Evolutionary conservation across 345 rosid genomes (phyloP), one percentile per base, ranked within the genome.

Genomic region (Cardamine resedifolia): DNA sequence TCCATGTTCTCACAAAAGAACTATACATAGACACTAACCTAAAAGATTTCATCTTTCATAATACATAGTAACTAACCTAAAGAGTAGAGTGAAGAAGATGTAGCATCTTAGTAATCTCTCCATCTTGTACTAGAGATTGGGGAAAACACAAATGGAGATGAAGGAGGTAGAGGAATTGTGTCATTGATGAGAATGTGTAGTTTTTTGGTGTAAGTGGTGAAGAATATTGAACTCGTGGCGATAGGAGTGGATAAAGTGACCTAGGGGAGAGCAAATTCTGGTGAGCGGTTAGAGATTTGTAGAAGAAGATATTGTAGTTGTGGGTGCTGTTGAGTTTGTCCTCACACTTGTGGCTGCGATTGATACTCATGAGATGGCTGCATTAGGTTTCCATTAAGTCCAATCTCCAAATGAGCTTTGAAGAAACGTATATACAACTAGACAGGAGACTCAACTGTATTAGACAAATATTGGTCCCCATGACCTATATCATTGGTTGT

Each of bases 101-200:
- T 10, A 15, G 26, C 24, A 51, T 16, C 63, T 70, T 72, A 83
- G 38, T 81, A 82, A 67, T 72, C 81, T 72, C 90, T 85, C 87
- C 87, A 85, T 76, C 84, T 87, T 34, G 92, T 95, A 79, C 92
- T 88, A 44, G 80, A 72, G 18, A 77, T 55, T 16, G 90, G 84
- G 23, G 83, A 86, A 71, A 84, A 64, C 9, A 85, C 81, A 43
- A 84, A 81, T 38, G 90, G 84, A 21, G 92, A 90, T n/a, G n/a
- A 82, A 14, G 83, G 91, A 36, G 91, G 88, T 19, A 73, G 93
- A 30, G 86, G 88, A 57, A 84, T 85, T 5, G 88, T 86, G 47
- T 70, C 78, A 83, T 55, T 3, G 90, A 84, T 19, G 94, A 85
- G 75, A 82, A 85, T 10, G 82, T 48, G 58, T 83, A 86, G 70